These are phyloP conservation scores for Chrysanthemum lavandulifolium DNA, from an alignment of 129 eudicot genomes.

Conservation along the genomic window DNA sequence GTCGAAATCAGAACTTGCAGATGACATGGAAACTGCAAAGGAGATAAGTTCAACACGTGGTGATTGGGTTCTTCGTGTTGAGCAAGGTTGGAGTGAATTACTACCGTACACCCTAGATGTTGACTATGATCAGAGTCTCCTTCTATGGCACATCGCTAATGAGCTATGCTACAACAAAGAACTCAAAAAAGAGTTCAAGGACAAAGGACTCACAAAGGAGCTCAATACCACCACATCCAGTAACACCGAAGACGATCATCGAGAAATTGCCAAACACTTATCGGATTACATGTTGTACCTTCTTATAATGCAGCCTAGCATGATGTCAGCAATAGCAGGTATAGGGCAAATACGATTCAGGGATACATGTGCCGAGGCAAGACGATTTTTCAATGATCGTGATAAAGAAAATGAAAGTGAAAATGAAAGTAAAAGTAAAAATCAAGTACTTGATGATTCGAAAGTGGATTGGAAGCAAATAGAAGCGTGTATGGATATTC, in stretches of 20 bases:
- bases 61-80: slow-evolving; percentile 46
- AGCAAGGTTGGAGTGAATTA: slow-evolving; percentile 23
- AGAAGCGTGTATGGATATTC: slow-evolving; percentile 27
- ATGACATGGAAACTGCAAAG: slow-evolving; percentile 45
- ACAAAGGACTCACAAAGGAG: not conserved
- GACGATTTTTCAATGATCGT: slow-evolving; percentile 25
- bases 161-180: slow-evolving; percentile 47
- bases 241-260: not conserved
- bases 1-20: slow-evolving; percentile 45
- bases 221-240: not conserved
- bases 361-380: slow-evolving; percentile 58
- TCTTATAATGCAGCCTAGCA: slow-evolving; percentile 53
- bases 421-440: not conserved
- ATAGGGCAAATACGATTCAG: slow-evolving; percentile 50
- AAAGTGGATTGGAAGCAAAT: not conserved
- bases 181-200: not conserved
- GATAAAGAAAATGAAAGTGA: not conserved
- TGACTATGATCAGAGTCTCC: slow-evolving; percentile 49
- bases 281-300: slow-evolving; percentile 74
- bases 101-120: slow-evolving; percentile 18
- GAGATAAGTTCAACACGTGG: slow-evolving; percentile 55
- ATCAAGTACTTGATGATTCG: not conserved
- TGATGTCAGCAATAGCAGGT: slow-evolving; percentile 65
- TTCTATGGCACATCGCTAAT: slow-evolving; percentile 64
- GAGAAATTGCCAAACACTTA: slow-evolving; percentile 35